Base-by-base conservation (phyloP, 352 stramenopile species). In the Pythium pyrilobum region DNA sequence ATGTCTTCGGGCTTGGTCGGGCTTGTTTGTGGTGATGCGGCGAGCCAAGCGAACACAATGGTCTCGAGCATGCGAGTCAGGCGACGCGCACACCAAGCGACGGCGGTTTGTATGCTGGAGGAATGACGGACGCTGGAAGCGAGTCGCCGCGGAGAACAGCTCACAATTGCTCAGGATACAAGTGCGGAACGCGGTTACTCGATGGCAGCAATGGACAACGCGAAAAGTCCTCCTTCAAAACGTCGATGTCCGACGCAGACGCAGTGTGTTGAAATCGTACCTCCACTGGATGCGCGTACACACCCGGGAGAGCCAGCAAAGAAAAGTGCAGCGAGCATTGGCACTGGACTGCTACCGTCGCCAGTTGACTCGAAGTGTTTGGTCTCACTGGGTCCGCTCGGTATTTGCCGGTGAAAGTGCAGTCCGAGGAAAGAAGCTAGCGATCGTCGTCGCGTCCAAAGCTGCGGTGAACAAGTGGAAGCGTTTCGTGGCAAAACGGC, bases 401-500 rank as follows among this genome's bases (percentile, higher is more conserved):
- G 45, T 62, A 1, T 62, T 55, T 37, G 16, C n/a, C 7, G n/a
- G 43, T 9, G 54, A 62, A 18, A n/a, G 24, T 2, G 23, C 32
- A 2, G 32, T 13, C 18, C 43, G 34, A n/a, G 12, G 24, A 2
- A 15, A 42, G 4, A n/a, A 33, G 36, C 5, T 29, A 13, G n/a
- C 18, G 5, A 20, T 2, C 5, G 4, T 27, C 6, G 16, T 62
- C 3, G 11, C 45, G 4, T n/a, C 32, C 28, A 55, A 45, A 8
- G 36, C 41, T 4, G 44, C 45, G 11, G 37, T 62, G 10, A 49
- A 4, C 11, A 49, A 38, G 31, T 62, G 54, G 54, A 62, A 56
- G 23, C 36, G 44, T 1, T 62, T 56, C 18, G 23, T 56, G 5
- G 33, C 56, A 13, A 34, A 16, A n/a, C 38, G 31, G 15, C 18